Evolutionary conservation across 1,139 yeast genomes (phyloP).

Genomic region (Blastobotrys malaysiensis): DNA sequence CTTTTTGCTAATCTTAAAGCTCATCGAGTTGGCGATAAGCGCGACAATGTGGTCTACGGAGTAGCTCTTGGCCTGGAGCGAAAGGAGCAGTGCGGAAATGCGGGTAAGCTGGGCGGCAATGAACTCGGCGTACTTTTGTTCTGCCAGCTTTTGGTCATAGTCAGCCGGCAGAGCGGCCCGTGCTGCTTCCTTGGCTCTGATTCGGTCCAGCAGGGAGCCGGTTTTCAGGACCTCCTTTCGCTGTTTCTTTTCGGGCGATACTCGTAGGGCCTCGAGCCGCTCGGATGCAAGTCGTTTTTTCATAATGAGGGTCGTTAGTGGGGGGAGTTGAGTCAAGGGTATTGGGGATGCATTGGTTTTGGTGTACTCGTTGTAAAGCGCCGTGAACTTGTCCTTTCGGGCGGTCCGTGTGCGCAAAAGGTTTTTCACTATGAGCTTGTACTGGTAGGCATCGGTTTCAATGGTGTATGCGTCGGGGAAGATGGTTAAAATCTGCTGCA

Average conservation of each 20-base stretch:
- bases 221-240: slow-evolving; percentile 7
- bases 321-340: not conserved
- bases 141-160: slow-evolving; percentile 9
- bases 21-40: slow-evolving; percentile 11
- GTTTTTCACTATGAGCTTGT: not conserved
- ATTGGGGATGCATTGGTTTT: not conserved
- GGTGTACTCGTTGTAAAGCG: slow-evolving; percentile 6
- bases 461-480: slow-evolving; percentile 22
- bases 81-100: slow-evolving; percentile 18
- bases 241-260: slow-evolving; percentile 10
- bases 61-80: slow-evolving; percentile 14
- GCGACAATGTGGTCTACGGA: slow-evolving; percentile 11
- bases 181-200: slow-evolving; percentile 30
- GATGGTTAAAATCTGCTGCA: slow-evolving; percentile 25
- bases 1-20: slow-evolving; percentile 1
- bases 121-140: slow-evolving; percentile 18
- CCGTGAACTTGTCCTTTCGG: slow-evolving; percentile 1
- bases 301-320: not conserved
- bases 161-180: slow-evolving; percentile 14
- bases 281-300: slow-evolving; percentile 9
- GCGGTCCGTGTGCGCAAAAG: not conserved
- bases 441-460: slow-evolving; percentile 10
- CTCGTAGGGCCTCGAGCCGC: slow-evolving; percentile 14
- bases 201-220: slow-evolving; percentile 29
- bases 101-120: slow-evolving; percentile 25